Conservation (phyloP, 1,284 basidiomycete species). For the Tilletia setariae region DNA sequence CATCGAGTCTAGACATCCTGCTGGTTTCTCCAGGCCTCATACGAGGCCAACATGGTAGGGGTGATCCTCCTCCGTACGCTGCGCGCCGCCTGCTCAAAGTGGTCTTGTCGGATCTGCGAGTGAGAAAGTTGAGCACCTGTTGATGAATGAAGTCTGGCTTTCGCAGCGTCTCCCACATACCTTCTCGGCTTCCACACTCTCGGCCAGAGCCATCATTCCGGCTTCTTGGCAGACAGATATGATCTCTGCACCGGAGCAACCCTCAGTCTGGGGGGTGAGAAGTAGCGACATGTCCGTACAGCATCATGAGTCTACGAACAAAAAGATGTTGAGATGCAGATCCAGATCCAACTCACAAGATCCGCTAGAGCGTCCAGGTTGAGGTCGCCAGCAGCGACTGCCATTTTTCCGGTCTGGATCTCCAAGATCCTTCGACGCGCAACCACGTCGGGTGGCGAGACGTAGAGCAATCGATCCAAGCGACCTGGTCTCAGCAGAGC, state of each 20-base stretch:
- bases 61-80: conserved; percentile 80
- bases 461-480: conserved; percentile 90
- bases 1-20: conserved; percentile 23
- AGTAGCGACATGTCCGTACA: background rate
- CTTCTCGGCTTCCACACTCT: conserved; percentile 71
- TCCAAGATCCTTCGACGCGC: conserved; percentile 79
- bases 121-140: background rate
- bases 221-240: conserved; percentile 92
- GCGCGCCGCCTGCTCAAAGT: conserved; percentile 73
- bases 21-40: conserved; percentile 40
- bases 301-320: background rate
- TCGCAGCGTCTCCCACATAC: conserved; percentile 58
- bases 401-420: conserved; percentile 76
- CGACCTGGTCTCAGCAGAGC: conserved; percentile 92
- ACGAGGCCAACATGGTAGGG: conserved; percentile 62
- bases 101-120: conserved; percentile 68
- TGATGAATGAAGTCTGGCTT: background rate
- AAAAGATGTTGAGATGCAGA: background rate
- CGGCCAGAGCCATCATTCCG: conserved; percentile 82
- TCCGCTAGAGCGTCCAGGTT: conserved; percentile 69
- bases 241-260: conserved; percentile 95
- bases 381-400: conserved; percentile 65
- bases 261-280: conserved; percentile 58
- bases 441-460: conserved; percentile 78
- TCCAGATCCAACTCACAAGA: conserved; percentile 63